These are phyloP conservation scores for Cyberlindnera subsufficiens DNA, from an alignment of 805 yeast genomes.

Conservation along the genomic window DNA sequence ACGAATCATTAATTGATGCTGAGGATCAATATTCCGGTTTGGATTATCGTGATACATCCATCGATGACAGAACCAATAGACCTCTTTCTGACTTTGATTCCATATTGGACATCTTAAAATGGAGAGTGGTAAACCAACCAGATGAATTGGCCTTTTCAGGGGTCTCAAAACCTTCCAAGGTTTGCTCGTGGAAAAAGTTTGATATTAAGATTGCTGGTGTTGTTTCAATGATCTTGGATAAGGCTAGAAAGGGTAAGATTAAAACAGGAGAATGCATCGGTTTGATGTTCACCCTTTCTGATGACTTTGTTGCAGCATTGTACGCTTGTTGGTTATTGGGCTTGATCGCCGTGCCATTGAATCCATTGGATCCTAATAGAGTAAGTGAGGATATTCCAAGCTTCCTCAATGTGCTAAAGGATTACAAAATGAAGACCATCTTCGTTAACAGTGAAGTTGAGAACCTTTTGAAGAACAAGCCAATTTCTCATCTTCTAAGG, in stretches of 20 bases:
- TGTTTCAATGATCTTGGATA: slow-evolving; percentile 63
- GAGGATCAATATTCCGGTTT: slow-evolving; percentile 76
- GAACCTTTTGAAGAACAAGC: slow-evolving; percentile 58
- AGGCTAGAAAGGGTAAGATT: slow-evolving; percentile 59
- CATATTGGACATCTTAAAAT: slow-evolving; percentile 68
- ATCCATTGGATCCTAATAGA: slow-evolving; percentile 62
- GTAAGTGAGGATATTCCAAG: slow-evolving; percentile 70
- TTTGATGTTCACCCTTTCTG: slow-evolving; percentile 80
- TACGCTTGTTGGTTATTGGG: slow-evolving; percentile 86
- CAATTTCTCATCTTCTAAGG: slow-evolving; percentile 54
- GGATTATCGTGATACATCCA: slow-evolving; percentile 67
- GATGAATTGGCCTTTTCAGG: slow-evolving; percentile 73
- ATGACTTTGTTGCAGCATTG: slow-evolving; percentile 77
- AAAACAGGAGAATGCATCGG: slow-evolving; percentile 69
- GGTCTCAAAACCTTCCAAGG: slow-evolving; percentile 37
- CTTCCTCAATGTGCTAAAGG: slow-evolving; percentile 57
- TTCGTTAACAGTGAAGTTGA: slow-evolving; percentile 79
- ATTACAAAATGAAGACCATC: slow-evolving; percentile 64
- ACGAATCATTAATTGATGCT: slow-evolving; percentile 50
- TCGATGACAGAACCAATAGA: slow-evolving; percentile 75
- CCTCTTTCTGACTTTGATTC: slow-evolving; percentile 67
- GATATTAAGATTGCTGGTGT: slow-evolving; percentile 74
- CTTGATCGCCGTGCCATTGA: slow-evolving; percentile 67
- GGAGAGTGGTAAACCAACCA: slow-evolving; percentile 67
- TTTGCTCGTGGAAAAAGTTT: slow-evolving; percentile 74